Conservation (phyloP, 306 rosid species). For the Quillaja saponaria region DNA sequence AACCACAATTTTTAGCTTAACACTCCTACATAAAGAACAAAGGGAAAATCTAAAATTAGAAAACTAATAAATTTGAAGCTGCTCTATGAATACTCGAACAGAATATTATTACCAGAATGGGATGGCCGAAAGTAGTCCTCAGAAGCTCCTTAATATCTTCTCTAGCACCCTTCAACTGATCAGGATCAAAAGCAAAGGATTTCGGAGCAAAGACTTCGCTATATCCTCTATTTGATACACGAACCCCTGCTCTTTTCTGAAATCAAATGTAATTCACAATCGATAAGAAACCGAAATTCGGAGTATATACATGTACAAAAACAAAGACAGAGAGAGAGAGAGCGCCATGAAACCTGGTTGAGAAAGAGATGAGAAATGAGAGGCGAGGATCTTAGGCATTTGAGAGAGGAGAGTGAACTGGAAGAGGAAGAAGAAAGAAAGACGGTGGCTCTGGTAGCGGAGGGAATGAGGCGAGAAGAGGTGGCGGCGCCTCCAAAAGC, state of each 20-base stretch:
- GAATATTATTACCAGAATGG: conserved; percentile 73
- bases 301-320: background rate
- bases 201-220: conserved; percentile 51
- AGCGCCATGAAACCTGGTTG: conserved; percentile 52
- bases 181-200: conserved; percentile 72
- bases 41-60: no score
- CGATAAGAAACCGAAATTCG: background rate
- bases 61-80: no score
- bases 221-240: conserved; percentile 49
- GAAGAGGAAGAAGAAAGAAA: conserved; percentile 33
- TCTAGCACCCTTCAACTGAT: conserved; percentile 73
- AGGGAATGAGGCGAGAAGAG: conserved; percentile 52
- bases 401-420: conserved; percentile 38
- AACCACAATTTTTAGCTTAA: no score
- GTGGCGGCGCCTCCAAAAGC: conserved; percentile 36
- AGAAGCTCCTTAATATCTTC: conserved; percentile 85
- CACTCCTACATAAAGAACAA: no score
- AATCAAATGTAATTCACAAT: background rate
- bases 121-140: conserved; percentile 75
- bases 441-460: conserved; percentile 48
- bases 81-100: no score
- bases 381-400: conserved; percentile 58
- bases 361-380: conserved; percentile 68
- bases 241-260: conserved; percentile 52
- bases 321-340: background rate